Conservation (phyloP, 768 basidiomycete genomes). For the Gymnopilus junonius region DNA sequence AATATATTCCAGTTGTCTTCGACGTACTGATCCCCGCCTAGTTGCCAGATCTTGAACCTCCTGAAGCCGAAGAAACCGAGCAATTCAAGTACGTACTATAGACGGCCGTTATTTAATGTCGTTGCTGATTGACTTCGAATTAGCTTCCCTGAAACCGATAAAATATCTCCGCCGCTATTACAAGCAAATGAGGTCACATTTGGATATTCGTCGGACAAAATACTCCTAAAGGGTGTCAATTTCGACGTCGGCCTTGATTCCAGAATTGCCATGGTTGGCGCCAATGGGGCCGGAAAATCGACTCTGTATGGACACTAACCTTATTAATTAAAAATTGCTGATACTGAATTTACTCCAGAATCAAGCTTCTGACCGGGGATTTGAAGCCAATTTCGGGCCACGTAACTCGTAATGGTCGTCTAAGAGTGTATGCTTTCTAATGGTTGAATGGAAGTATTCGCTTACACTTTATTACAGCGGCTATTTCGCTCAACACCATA, state of each 20-base stretch:
- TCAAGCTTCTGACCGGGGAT: slow-evolving; percentile 91
- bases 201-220: slow-evolving; percentile 79
- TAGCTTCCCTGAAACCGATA: slow-evolving; percentile 95
- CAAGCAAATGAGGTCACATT: slow-evolving; percentile 93
- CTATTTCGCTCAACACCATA: slow-evolving; percentile 95
- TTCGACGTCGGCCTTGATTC: slow-evolving; percentile 96
- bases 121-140: background rate
- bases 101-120: background rate
- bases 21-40: slow-evolving; percentile 32
- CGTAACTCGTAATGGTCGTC: slow-evolving; percentile 87
- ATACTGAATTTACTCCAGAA: slow-evolving; percentile 47
- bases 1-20: background rate
- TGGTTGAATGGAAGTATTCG: background rate
- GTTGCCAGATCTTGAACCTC: slow-evolving; percentile 92
- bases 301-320: slow-evolving; percentile 64
- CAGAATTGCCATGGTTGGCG: slow-evolving; percentile 92
- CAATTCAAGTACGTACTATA: slow-evolving; percentile 73
- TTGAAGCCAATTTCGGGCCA: slow-evolving; percentile 76
- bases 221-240: slow-evolving; percentile 78
- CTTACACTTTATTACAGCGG: slow-evolving; percentile 50
- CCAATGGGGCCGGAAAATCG: slow-evolving; percentile 96
- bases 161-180: slow-evolving; percentile 93
- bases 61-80: slow-evolving; percentile 91
- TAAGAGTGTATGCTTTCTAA: slow-evolving; percentile 69
- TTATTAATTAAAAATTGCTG: background rate